phyloP scores from a whole-genome alignment of 148 eudicot genomes.

The Silene uniflora region DNA sequence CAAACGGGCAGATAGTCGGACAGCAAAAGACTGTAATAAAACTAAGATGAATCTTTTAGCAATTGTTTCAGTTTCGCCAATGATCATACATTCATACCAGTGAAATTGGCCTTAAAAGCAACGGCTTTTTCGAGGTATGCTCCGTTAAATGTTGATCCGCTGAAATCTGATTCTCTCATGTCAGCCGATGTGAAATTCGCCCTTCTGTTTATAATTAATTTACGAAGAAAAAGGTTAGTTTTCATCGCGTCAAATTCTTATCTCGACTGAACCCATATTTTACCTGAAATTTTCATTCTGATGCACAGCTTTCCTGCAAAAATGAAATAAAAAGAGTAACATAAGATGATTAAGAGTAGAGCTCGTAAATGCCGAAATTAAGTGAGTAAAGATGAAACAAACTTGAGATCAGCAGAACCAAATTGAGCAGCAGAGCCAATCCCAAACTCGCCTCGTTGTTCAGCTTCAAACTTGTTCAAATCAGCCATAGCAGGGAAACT shows the following conservation, averaged over 20 bases:
- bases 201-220: slow-evolving; percentile 45
- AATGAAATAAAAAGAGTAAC: background rate
- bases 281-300: slow-evolving; percentile 91
- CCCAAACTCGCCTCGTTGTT: slow-evolving; percentile 83
- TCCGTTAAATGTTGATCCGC: slow-evolving; percentile 96
- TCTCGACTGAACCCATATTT: background rate
- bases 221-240: background rate
- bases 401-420: slow-evolving; percentile 96
- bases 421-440: slow-evolving; percentile 97
- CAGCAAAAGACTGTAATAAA: too few relatives aligned
- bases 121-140: slow-evolving; percentile 99
- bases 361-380: background rate
- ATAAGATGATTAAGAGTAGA: background rate
- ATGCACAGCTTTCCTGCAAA: slow-evolving; percentile 80
- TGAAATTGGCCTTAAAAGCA: slow-evolving; percentile 90
- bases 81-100: slow-evolving; percentile 44
- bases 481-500: slow-evolving; percentile 68
- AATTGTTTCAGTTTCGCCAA: too few relatives aligned
- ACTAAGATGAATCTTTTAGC: too few relatives aligned
- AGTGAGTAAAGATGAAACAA: background rate
- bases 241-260: background rate
- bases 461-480: slow-evolving; percentile 89
- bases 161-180: slow-evolving; percentile 98
- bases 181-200: slow-evolving; percentile 97
- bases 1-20: too few relatives aligned